Evolutionary conservation across 306 rosid species (phyloP).

Genomic region (Cucumis sativus): DNA sequence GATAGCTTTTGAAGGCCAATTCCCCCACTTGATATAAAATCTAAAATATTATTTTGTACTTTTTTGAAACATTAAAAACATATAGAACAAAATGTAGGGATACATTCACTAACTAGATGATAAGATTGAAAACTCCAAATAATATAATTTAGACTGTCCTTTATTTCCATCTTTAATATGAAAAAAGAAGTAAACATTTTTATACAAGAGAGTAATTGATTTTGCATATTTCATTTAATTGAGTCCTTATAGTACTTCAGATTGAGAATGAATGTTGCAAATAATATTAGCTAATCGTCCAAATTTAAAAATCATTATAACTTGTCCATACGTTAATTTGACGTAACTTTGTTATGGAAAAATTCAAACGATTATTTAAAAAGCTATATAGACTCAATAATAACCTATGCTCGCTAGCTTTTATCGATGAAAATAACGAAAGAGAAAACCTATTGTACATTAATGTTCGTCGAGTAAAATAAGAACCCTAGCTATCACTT

Average conservation of each 20-base stretch:
- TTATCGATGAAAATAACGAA: neutral
- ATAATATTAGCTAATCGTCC: neutral
- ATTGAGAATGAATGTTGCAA: neutral
- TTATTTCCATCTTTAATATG: neutral
- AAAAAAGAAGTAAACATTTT: neutral
- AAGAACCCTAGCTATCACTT: too few species aligned
- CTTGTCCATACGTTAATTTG: neutral
- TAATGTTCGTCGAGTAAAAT: neutral
- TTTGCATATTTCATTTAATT: neutral
- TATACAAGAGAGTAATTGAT: too few species aligned
- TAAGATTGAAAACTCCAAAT: neutral
- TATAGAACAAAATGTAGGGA: neutral
- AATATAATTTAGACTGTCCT: neutral
- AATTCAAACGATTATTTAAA: neutral
- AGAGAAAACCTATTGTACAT: neutral
- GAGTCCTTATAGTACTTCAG: neutral
- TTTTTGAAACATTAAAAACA: neutral
- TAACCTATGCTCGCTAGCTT: neutral
- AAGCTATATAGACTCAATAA: neutral
- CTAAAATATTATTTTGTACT: neutral
- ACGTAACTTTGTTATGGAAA: neutral
- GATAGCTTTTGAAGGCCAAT: neutral
- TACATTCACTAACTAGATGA: neutral
- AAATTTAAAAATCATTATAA: neutral
- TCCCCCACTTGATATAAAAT: neutral